Conservation (phyloP, 2,329 filamentous ascomycete genomes). For the Fusarium beomiforme region DNA sequence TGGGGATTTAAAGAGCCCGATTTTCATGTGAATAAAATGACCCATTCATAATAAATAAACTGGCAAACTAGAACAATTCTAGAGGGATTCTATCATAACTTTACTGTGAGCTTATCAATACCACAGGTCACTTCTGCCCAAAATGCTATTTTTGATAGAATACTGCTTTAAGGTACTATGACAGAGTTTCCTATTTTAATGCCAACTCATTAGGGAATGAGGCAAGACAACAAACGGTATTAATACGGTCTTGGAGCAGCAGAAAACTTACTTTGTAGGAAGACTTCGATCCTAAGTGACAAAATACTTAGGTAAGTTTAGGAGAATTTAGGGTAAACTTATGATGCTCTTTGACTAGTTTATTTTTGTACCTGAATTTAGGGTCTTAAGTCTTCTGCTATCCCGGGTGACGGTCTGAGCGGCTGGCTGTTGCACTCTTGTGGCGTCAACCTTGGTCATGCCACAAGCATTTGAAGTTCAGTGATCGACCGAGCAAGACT, state of each 20-base stretch:
- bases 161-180: neutral
- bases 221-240: neutral
- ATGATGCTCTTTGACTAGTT: too few relatives aligned
- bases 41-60: constrained; percentile 5
- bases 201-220: neutral
- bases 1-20: neutral
- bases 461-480: constrained; percentile 2
- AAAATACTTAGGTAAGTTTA: too few relatives aligned
- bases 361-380: too few relatives aligned
- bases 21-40: constrained; percentile 18
- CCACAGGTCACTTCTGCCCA: neutral
- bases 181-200: neutral
- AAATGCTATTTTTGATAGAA: neutral
- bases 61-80: constrained; percentile 22
- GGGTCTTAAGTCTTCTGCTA: too few relatives aligned
- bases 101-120: neutral
- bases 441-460: constrained; percentile 11
- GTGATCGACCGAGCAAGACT: constrained; percentile 7
- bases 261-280: too few relatives aligned
- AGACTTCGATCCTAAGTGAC: too few relatives aligned
- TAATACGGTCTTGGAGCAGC: too few relatives aligned
- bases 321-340: too few relatives aligned
- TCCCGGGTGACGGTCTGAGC: too few relatives aligned
- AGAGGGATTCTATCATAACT: neutral
- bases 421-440: neutral